These are phyloP conservation scores for Protoeuglena noctilucae DNA, from an alignment of 139 green algal genomes.

Conservation along the genomic window DNA sequence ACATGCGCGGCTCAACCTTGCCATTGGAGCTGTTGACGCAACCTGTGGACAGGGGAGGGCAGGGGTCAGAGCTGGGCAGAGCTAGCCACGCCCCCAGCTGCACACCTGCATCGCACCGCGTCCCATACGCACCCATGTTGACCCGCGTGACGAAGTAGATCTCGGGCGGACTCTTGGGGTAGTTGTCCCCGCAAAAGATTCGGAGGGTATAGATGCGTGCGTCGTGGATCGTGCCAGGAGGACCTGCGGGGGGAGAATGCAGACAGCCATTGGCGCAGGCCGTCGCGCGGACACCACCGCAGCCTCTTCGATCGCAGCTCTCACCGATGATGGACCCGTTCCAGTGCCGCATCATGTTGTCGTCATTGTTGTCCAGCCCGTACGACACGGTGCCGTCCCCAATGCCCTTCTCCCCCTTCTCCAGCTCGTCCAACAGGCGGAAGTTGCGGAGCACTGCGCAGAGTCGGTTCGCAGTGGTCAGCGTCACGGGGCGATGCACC, in stretches of 20 bases:
- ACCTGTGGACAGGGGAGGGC: slow-evolving; percentile 26
- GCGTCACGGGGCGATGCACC: too few species aligned
- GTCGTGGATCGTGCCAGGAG: slow-evolving; percentile 56
- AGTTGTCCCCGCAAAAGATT: slow-evolving; percentile 62
- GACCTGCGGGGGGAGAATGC: too few species aligned
- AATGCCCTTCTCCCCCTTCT: slow-evolving; percentile 85
- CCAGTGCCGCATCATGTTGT: slow-evolving; percentile 83
- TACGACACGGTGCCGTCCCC: slow-evolving; percentile 91
- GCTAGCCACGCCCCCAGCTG: not conserved
- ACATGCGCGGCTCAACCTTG: slow-evolving; percentile 50
- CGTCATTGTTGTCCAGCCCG: slow-evolving; percentile 82
- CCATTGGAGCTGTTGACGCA: slow-evolving; percentile 2
- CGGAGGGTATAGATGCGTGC: slow-evolving; percentile 81
- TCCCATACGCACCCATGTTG: slow-evolving; percentile 53
- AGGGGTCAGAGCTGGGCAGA: not conserved
- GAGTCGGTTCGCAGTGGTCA: too few species aligned
- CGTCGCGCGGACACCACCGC: too few species aligned
- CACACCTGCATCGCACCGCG: slow-evolving; percentile 7
- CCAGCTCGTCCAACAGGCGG: slow-evolving; percentile 84
- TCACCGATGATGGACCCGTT: slow-evolving; percentile 94
- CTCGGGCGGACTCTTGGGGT: slow-evolving; percentile 43
- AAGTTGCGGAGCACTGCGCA: slow-evolving; percentile 84
- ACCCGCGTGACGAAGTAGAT: slow-evolving; percentile 40
- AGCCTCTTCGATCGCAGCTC: slow-evolving; percentile 38
- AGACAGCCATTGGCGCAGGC: too few species aligned